Percentiles rank a stretch among this genome's conserved stretches.
Conservation (phyloP, 805 yeast species). For the Spathaspora boniae region DNA sequence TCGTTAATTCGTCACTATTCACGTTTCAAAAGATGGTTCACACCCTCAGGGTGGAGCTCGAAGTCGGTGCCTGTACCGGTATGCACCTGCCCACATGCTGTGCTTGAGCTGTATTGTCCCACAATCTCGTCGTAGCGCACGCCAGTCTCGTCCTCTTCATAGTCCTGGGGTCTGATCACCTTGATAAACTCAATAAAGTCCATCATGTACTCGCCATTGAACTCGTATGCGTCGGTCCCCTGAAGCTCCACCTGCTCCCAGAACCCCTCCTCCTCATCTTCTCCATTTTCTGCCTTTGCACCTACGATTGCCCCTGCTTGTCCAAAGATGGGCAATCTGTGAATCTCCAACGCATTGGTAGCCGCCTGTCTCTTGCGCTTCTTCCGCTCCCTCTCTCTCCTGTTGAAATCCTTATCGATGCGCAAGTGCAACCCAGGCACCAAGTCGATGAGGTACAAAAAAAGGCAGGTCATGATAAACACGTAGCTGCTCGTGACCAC, state of each 20-base stretch:
- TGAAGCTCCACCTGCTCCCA: conserved; percentile 29
- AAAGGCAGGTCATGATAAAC: conserved; percentile 26
- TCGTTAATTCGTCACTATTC: conserved; percentile 3
- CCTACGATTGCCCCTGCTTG: conserved; percentile 14
- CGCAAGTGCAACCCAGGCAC: conserved; percentile 41
- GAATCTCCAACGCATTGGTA: neutral
- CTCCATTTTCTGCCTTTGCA: conserved; percentile 10
- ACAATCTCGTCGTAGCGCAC: neutral
- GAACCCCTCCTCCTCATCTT: conserved; percentile 7
- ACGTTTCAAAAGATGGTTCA: conserved; percentile 9
- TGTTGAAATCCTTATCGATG: conserved; percentile 37
- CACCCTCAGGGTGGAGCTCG: conserved; percentile 9
- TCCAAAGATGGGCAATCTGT: too few species aligned
- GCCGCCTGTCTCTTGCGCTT: conserved; percentile 2
- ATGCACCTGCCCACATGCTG: too few species aligned
- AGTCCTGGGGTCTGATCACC: conserved; percentile 34
- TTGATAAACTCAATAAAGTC: conserved; percentile 41
- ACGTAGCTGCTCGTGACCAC: conserved; percentile 33
- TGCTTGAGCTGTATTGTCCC: neutral
- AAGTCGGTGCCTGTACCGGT: conserved; percentile 6
- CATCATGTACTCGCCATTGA: conserved; percentile 37
- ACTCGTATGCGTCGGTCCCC: conserved; percentile 39
- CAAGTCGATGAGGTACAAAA: conserved; percentile 33
- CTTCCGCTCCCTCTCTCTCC: conserved; percentile 19
- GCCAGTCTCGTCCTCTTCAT: conserved; percentile 14